Evolutionary conservation across 2,329 filamentous ascomycete genomes (phyloP), one percentile per base, ranked within the genome.

Genomic region (Tolypocladium ophioglossoides): DNA sequence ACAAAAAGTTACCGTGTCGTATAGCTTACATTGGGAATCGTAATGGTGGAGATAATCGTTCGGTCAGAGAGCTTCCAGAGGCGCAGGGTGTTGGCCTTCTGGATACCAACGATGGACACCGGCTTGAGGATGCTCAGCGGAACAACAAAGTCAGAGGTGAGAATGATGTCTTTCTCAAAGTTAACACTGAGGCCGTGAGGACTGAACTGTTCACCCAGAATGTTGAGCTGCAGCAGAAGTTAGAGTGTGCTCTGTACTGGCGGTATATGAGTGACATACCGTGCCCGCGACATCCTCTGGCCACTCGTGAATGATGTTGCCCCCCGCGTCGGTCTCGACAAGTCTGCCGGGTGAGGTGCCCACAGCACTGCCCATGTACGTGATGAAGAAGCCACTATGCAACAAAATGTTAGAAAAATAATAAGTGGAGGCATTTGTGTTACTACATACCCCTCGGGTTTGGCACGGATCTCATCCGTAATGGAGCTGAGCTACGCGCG

Each of bases 71-170:
- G 69, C 52, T 81, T 74, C 80, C 80, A 85, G 2, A 85, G 74
- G 3, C 80, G 76, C 2, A 84, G 72, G 0, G 80, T 84, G 64
- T 82, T 74, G 44, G 78, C 81, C 39, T 70, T 71, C 53, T 75
- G 67, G 51, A 83, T 78, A 7, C 78, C 79, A 6, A 73, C 58
- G 47, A 72, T 78, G 16, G 59, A 61, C 18, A 61, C 59, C 1
- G 81, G 81, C 71, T 84, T 84, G 39, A 84, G 69, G 62, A 84
- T 80, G 50, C 74, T 76, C n/a, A 82, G 63, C 1, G 82, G 82
- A 14, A 83, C 78, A 22, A 84, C 78, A 59, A 83, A 85, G 68
- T 84, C 82, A 0, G 80, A 83, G 2, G 81, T 84, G 0, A 84
- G 67, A 54, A 83, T 82, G 56, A 82, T 64, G 51, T 79, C 76